These are phyloP conservation scores for Aspergillus nidulans DNA, from an alignment of 495 filamentous ascomycete genomes.

Conservation along the genomic window DNA sequence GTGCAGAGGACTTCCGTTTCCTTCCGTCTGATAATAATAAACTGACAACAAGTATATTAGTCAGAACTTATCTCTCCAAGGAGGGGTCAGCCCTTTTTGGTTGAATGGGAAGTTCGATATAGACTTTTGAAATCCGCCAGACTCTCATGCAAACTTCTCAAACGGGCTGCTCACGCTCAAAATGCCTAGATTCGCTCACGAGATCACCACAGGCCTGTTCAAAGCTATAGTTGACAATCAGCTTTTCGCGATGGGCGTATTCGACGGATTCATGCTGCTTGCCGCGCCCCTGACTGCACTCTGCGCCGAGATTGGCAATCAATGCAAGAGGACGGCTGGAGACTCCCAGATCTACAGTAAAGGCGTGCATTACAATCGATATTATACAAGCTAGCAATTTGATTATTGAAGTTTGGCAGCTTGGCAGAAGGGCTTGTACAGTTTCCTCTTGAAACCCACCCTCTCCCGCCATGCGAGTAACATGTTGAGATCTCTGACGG, in stretches of 20 bases:
- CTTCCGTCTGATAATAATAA: not conserved
- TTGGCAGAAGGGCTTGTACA: not conserved
- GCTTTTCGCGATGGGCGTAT: not conserved
- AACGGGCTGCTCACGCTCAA: not conserved
- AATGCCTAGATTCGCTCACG: constrained; percentile 2
- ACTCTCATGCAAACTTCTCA: not conserved
- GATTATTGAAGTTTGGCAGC: constrained; percentile 1
- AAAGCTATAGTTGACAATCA: not conserved
- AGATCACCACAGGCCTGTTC: constrained; percentile 2
- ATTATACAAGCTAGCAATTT: not conserved
- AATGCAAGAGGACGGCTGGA: constrained; percentile 4
- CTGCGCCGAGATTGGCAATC: not conserved
- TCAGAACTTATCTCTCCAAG: too few relatives aligned
- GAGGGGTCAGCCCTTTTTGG: too few relatives aligned
- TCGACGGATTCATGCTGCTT: not conserved
- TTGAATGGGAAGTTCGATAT: too few relatives aligned
- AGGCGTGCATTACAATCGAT: constrained; percentile 2
- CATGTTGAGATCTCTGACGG: not conserved
- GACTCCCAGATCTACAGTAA: not conserved
- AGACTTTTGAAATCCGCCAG: constrained; percentile 2
- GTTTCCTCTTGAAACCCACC: not conserved
- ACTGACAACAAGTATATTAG: too few relatives aligned
- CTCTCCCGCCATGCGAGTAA: not conserved
- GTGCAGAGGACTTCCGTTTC: constrained; percentile 2
- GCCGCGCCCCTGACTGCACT: not conserved